A percentile compares a stretch with the other conserved stretches of the same genome.
phyloP scores from a whole-genome alignment of 805 yeast species.

The Grigorovia transvaalensis region DNA sequence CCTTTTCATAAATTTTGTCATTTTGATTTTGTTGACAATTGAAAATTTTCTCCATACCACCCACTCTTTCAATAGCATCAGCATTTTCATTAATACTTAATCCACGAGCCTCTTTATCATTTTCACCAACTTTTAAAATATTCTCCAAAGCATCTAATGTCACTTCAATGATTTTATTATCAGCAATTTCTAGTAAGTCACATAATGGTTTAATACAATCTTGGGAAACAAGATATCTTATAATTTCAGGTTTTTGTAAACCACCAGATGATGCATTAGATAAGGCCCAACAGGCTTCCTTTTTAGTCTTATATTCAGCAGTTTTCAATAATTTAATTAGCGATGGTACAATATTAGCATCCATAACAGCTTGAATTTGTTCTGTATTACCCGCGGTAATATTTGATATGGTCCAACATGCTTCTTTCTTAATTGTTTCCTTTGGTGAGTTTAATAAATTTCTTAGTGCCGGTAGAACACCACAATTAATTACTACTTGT shows the following conservation, averaged over 20 bases:
- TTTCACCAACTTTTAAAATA: conserved; percentile 87
- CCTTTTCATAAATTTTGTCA: conserved; percentile 85
- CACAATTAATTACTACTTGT: conserved; percentile 86
- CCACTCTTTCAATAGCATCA: conserved; percentile 90
- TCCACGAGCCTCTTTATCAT: conserved; percentile 72
- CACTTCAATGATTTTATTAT: conserved; percentile 85
- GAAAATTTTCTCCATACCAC: conserved; percentile 94
- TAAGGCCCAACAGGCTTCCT: conserved; percentile 99
- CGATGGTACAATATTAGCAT: conserved; percentile 87
- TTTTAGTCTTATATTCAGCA: conserved; percentile 92
- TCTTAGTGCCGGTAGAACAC: conserved; percentile 77
- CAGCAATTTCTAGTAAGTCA: conserved; percentile 80
- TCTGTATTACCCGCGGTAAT: conserved; percentile 95
- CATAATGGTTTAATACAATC: conserved; percentile 97
- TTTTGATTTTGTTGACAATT: conserved; percentile 87
- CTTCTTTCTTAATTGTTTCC: conserved; percentile 91
- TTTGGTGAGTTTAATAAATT: conserved; percentile 73
- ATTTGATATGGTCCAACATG: conserved; percentile 97
- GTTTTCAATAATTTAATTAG: conserved; percentile 65
- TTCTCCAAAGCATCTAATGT: conserved; percentile 92
- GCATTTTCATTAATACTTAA: conserved; percentile 75
- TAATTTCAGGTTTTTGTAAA: conserved; percentile 80
- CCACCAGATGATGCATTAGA: conserved; percentile 98
- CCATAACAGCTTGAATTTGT: conserved; percentile 95
- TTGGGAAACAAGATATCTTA: conserved; percentile 82